A percentile compares a stretch with the other conserved stretches of the same genome.
These are phyloP conservation scores for Rubus parviflorus DNA, from an alignment of 306 rosid species.

Conservation along the genomic window DNA sequence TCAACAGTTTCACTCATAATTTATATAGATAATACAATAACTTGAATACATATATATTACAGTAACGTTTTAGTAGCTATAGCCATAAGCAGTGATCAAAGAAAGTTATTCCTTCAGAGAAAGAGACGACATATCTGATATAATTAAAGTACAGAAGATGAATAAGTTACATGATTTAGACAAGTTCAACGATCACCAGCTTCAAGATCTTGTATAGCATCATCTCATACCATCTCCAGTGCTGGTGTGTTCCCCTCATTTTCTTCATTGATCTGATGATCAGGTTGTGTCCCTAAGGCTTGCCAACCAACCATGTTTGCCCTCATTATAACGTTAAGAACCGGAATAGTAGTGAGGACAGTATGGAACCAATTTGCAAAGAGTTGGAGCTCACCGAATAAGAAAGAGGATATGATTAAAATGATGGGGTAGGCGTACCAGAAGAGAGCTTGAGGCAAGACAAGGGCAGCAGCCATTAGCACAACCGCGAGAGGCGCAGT, in stretches of 20 bases:
- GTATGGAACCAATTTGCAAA: background rate
- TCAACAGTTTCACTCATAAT: too few species aligned
- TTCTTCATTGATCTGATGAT: background rate
- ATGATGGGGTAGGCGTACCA: background rate
- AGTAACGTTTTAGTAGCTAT: too few species aligned
- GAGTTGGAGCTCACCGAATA: background rate
- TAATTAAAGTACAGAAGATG: too few species aligned
- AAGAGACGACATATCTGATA: too few species aligned
- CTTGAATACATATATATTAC: too few species aligned
- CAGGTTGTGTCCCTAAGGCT: background rate
- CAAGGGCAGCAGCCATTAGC: background rate
- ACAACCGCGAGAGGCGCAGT: background rate
- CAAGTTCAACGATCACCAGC: too few species aligned
- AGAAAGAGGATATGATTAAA: background rate
- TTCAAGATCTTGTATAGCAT: too few species aligned
- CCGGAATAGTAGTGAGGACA: background rate
- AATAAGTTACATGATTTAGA: too few species aligned
- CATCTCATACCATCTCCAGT: background rate
- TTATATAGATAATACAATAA: too few species aligned
- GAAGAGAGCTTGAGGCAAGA: background rate
- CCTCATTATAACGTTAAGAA: background rate
- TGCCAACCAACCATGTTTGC: background rate
- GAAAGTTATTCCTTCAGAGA: too few species aligned
- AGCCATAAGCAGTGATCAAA: too few species aligned
- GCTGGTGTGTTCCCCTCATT: background rate